Evolutionary conservation across 805 yeast species (phyloP), one percentile per base, ranked within the genome.

Genomic region (Starmerella scarabaei): DNA sequence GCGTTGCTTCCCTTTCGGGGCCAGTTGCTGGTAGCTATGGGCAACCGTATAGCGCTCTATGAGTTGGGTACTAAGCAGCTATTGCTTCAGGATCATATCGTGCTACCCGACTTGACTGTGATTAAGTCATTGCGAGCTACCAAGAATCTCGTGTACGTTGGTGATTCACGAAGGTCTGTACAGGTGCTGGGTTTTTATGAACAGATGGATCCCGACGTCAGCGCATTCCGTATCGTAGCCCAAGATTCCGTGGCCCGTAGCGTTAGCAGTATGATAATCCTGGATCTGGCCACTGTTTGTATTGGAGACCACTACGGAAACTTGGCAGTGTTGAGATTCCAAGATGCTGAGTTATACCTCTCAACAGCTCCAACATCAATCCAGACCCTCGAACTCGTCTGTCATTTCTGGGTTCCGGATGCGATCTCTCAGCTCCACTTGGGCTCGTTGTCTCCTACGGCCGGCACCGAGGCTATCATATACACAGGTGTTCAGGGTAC

Each of bases 261-360:
- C 52, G 67, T 79, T 3, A 78, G 93, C 0, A 50, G 75, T 2
- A 50, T 79, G 32, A 53, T 66, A 3, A 60, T 73, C 47, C 59
- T 91, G 4, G 97, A 91, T 55, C 71, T 73, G 45, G 75, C 74
- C 41, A 84, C 95, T 0, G 72, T 80, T 1, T 63, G 80, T 30
- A 83, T 82, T 1, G 94, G 94, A 12, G 97, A 91, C 56, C 77
- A 76, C 53, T 84, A 80, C 59, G 96, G 97, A 0, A 82, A 79
- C 50, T 35, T 85, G 0, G 75, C 78, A 59, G 69, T 81, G 1
- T 59, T 83, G 30, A 63, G 95, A 43, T 15, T 19, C 17, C 33
- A 21, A 5, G 9, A 26, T n/a, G 11, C 30, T 3, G 21, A 23
- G 19, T 30, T 4, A 6, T 17, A 15, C 17, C 6, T 17, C 9